Percentiles rank a stretch among this genome's conserved stretches.
phyloP scores from a whole-genome alignment of 495 filamentous ascomycete species.

The Hypoxylon subgilvum region DNA sequence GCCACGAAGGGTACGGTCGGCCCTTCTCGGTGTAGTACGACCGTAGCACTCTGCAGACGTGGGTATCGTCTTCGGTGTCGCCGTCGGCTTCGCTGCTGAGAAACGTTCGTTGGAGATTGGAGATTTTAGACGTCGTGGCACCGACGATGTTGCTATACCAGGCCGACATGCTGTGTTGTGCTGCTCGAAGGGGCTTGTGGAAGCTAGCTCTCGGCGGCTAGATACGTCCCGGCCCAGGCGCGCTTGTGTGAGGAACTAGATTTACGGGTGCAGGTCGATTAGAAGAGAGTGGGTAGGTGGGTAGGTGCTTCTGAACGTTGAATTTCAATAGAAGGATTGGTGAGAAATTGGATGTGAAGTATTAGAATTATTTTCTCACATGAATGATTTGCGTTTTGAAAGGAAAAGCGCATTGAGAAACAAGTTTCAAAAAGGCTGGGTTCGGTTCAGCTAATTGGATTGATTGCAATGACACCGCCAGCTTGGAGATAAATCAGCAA shows the following conservation, averaged over 20 bases:
- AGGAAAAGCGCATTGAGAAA: slow-evolving; percentile 16
- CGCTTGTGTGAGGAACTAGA: slow-evolving; percentile 12
- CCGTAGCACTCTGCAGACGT: slow-evolving; percentile 93
- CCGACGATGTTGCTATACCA: slow-evolving; percentile 82
- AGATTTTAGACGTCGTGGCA: slow-evolving; percentile 78
- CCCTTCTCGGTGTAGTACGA: slow-evolving; percentile 92
- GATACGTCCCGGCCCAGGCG: slow-evolving; percentile 21
- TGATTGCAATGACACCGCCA: background rate
- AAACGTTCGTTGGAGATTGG: slow-evolving; percentile 77
- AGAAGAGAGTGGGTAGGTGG: background rate
- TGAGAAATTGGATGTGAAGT: background rate
- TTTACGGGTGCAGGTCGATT: background rate
- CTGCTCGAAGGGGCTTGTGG: slow-evolving; percentile 5
- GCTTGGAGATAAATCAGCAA: background rate
- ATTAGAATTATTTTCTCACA: background rate
- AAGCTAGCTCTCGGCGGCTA: slow-evolving; percentile 4
- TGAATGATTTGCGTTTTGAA: slow-evolving; percentile 1
- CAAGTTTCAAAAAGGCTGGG: slow-evolving; percentile 24
- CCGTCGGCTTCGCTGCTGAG: slow-evolving; percentile 81
- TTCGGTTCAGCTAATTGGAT: slow-evolving; percentile 26
- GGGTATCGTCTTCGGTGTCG: slow-evolving; percentile 92
- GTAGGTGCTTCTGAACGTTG: background rate
- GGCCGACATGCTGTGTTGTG: slow-evolving; percentile 65
- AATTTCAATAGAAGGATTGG: background rate
- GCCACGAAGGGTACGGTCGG: slow-evolving; percentile 82